Evolutionary conservation across 225 moss, liverwort and hornwort species (phyloP).

Genomic region (Antitrichia curtipendula): DNA sequence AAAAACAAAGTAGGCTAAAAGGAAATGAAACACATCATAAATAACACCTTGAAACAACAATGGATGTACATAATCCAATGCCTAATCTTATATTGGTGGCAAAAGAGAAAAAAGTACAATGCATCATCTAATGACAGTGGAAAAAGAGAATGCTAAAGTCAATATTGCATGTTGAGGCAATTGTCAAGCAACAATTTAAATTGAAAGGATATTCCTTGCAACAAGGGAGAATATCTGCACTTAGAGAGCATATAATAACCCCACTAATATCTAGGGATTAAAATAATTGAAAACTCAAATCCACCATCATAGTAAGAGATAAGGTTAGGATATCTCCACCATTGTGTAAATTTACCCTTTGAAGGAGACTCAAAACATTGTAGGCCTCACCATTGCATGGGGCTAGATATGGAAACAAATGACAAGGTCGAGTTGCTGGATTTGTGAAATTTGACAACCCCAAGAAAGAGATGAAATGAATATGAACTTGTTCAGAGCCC

Average conservation of each 20-base stretch:
- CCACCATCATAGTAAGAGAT: background rate
- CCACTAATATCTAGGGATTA: background rate
- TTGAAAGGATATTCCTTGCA: too few species aligned
- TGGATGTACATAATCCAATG: background rate
- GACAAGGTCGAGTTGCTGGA: too few species aligned
- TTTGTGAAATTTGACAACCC: background rate
- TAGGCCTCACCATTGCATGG: background rate
- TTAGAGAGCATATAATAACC: background rate
- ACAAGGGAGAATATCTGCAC: too few species aligned
- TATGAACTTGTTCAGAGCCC: background rate
- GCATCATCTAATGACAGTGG: background rate
- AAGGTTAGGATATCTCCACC: too few species aligned
- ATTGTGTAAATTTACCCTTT: too few species aligned
- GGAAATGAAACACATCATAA: too few species aligned
- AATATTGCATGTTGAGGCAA: background rate
- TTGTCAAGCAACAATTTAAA: background rate
- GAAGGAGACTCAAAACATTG: too few species aligned
- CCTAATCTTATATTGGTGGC: too few species aligned
- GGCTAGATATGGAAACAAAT: background rate
- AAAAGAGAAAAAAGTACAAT: background rate
- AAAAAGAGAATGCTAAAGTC: background rate
- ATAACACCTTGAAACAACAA: background rate
- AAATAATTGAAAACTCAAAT: background rate
- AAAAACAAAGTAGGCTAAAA: background rate
- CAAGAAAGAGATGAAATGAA: accelerated